phyloP scores from a whole-genome alignment of 352 stramenopile genomes.

The Phytophthora quininea region DNA sequence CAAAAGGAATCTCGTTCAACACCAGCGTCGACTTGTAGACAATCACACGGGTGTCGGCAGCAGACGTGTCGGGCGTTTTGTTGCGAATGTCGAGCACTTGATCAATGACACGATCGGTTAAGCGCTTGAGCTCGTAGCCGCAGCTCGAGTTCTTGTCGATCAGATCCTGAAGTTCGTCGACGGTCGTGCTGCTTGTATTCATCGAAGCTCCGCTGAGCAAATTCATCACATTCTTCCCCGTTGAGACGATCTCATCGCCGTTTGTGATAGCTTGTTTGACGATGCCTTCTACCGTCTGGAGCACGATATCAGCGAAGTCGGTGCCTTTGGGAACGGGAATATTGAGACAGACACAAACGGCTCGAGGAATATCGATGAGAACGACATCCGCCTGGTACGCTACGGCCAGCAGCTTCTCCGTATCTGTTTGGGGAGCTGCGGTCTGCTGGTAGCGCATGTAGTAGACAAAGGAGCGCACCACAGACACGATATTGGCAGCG shows the following conservation, averaged over 20 bases:
- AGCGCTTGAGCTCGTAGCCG: conserved; percentile 14
- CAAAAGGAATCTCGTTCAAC: conserved; percentile 19
- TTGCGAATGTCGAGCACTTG: conserved; percentile 1
- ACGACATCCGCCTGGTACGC: conserved; percentile 21
- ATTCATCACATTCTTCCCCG: conserved; percentile 7
- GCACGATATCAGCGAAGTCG: conserved; percentile 6
- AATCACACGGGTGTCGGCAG: conserved; percentile 15
- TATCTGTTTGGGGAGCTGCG: conserved; percentile 15
- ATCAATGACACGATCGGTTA: conserved; percentile 15
- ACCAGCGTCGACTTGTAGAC: conserved; percentile 23
- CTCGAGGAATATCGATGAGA: conserved; percentile 11
- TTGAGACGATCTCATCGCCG: conserved; percentile 17
- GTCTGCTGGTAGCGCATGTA: conserved; percentile 27
- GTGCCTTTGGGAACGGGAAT: conserved; percentile 13
- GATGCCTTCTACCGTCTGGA: conserved; percentile 16
- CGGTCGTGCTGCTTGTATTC: conserved; percentile 3
- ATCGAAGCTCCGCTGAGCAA: conserved; percentile 3
- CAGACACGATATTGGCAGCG: conserved; percentile 9
- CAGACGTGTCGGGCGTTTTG: neutral
- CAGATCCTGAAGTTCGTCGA: conserved; percentile 16
- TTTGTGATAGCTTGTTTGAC: conserved; percentile 23
- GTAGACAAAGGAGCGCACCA: conserved; percentile 16
- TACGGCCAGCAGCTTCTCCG: conserved; percentile 11
- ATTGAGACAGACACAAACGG: conserved; percentile 4
- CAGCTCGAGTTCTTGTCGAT: conserved; percentile 15